Percentiles rank a stretch among this genome's conserved stretches.
These are phyloP conservation scores for Colletotrichum orchidophilum DNA, from an alignment of 2,329 filamentous ascomycete species.

Conservation along the genomic window DNA sequence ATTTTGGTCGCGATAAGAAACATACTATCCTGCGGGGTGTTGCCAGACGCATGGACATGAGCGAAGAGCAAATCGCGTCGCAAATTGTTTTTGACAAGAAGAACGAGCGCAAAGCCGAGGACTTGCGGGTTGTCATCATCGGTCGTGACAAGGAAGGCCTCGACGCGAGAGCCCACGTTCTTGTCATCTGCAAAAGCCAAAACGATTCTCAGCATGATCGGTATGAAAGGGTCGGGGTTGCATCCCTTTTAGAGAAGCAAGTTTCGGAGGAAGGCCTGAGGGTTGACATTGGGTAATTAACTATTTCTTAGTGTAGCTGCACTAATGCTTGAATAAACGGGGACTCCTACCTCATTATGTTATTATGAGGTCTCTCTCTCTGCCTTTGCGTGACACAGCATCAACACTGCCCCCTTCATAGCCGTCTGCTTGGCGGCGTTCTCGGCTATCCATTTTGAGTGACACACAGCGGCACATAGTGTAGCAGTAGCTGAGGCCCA, in stretches of 20 bases:
- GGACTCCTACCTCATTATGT: background rate
- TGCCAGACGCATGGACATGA: background rate
- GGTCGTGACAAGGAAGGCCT: background rate
- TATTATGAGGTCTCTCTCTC: background rate
- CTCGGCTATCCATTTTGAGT: no score
- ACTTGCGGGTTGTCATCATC: background rate
- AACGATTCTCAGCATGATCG: background rate
- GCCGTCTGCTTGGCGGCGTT: no score
- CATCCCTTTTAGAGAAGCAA: background rate
- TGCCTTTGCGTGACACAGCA: no score
- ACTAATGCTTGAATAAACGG: background rate
- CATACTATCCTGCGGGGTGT: background rate
- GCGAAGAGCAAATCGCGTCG: background rate
- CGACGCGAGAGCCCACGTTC: background rate
- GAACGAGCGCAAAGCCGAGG: background rate
- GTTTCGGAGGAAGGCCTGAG: background rate
- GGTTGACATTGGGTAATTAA: conserved; percentile 2
- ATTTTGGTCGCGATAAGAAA: background rate
- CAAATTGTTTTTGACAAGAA: background rate
- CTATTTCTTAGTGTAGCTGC: background rate
- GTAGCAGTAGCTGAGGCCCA: no score
- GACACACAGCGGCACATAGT: no score
- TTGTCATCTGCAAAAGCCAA: background rate
- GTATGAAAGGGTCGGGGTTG: conserved; percentile 8
- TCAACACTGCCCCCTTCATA: no score